phyloP scores from a whole-genome alignment of 2,329 filamentous ascomycete genomes.

The Cladosporium sp. region DNA sequence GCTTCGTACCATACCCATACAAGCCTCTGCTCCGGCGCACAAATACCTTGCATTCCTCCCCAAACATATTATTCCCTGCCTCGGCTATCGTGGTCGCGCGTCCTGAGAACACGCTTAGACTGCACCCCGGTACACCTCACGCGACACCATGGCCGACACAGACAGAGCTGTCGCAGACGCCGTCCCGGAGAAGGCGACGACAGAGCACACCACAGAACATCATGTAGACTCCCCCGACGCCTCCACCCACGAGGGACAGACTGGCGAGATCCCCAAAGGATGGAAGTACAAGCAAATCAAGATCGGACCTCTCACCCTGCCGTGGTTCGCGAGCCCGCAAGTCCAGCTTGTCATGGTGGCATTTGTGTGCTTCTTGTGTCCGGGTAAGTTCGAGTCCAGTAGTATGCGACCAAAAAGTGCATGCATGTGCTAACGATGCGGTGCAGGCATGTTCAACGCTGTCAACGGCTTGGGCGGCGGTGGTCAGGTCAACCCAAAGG shows the following conservation, averaged over 20 bases:
- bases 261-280: constrained; percentile 41
- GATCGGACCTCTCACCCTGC: constrained; percentile 44
- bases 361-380: constrained; percentile 56
- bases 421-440: constrained; percentile 11
- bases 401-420: not conserved
- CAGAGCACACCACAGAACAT: constrained; percentile 18
- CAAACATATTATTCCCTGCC: not conserved
- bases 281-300: constrained; percentile 51
- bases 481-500: constrained; percentile 47
- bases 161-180: constrained; percentile 21
- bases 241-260: constrained; percentile 20
- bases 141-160: constrained; percentile 18
- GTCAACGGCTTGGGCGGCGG: constrained; percentile 53
- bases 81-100: constrained; percentile 5
- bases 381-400: constrained; percentile 35
- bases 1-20: not conserved
- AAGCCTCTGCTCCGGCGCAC: not conserved
- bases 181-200: constrained; percentile 24
- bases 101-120: not conserved
- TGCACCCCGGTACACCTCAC: constrained; percentile 13
- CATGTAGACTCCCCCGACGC: constrained; percentile 19
- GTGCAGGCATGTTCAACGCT: constrained; percentile 52
- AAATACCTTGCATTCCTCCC: not conserved
- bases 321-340: constrained; percentile 52
- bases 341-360: constrained; percentile 52